Evolutionary conservation across 169 alveolate genomes (phyloP), one percentile per base, ranked within the genome.

Genomic region (Cryptosporidium canis): DNA sequence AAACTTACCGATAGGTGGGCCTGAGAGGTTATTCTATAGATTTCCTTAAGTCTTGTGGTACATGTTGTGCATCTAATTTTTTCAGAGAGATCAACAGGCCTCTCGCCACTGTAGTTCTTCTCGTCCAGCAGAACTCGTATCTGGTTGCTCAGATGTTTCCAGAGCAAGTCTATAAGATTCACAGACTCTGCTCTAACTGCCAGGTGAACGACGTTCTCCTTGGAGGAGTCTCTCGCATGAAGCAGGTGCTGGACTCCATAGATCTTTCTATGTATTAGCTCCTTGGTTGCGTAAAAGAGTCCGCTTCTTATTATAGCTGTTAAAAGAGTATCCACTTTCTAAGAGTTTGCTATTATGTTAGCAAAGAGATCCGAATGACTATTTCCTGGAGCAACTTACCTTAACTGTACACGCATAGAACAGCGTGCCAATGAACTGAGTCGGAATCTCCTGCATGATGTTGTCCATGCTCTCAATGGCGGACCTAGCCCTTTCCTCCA

Each of bases 1-100:
- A 5, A 12, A 58, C 87, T 77, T 77, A 77, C 87, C 77, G 87
- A 41, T 27, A 77, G 45, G 61, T 77, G 87, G 3, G 87, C 87
- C 16, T 77, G 87, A 16, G 87, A 77, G 35, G 87, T 77, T 56
- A 77, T 55, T 55, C 87, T 77, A 61, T 77, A 77, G 18, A 77
- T 77, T 16, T 77, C 87, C 14, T 77, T 77, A 16, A 77, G 64
- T 77, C 87, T 77, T 7, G 71, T 77, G 3, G 87, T 77, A 11
- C 87, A 77, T 39, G 87, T 77, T 12, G 87, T 16, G 45, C 87
- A 77, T 24, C 87, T 55, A 16, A 77, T 58, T 45, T 58, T 64
- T 33, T 77, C 87, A 3, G 87, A 77, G 18, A 77, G 63, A 37
- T 77, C 87, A 37, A 77, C 64, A 5, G 87, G 87, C 16, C 87